Base-by-base conservation (phyloP, 2,329 filamentous ascomycete species). In the Colletotrichum musicola region DNA sequence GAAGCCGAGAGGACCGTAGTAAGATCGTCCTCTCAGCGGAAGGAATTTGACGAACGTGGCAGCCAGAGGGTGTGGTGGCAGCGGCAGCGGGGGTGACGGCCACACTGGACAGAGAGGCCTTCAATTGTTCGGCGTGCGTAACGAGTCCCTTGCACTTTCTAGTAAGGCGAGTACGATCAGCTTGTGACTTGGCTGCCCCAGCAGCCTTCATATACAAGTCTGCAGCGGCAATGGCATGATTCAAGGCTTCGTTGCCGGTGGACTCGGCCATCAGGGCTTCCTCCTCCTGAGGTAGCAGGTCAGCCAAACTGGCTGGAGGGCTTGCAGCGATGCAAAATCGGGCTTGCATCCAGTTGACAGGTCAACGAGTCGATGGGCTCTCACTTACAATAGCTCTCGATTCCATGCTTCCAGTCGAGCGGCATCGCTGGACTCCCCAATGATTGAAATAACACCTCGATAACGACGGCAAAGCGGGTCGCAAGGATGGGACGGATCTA, bases 121-220 rank as follows among this genome's bases (percentile, higher is more conserved):
- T 98, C 74, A 98, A 91, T 59, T 82, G 84, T 79, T 97, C 94
- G 3, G 93, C 95, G 68, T 86, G 83, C 4, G 84, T 86, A 70
- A 97, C 86, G 57, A 97, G 82, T 58, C 90, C 86, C 73, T 89
- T 86, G 79, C 91, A 93, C 81, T 92, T 92, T 55, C 84, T 80
- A 72, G 90, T 88, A 57, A 97, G 81, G n/a, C 88, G 86, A 49
- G 83, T 81, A 73, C 89, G 93, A 64, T 97, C 91, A 4, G 80
- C 78, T n/a, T 88, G 81, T 59, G 81, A 84, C n/a, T 83, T 79
- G 6, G 90, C 86, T 68, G 92, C 82, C 68, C 84, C 85, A 61
- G 93, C 83, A 2, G 93, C 93, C 75, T 89, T 88, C 89, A 98
- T 93, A 73, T 96, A 95, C 58, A 92, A 83, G 77, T 98, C 94